Conservation (phyloP, 768 basidiomycete species). For the Trametes cinnabarina region DNA sequence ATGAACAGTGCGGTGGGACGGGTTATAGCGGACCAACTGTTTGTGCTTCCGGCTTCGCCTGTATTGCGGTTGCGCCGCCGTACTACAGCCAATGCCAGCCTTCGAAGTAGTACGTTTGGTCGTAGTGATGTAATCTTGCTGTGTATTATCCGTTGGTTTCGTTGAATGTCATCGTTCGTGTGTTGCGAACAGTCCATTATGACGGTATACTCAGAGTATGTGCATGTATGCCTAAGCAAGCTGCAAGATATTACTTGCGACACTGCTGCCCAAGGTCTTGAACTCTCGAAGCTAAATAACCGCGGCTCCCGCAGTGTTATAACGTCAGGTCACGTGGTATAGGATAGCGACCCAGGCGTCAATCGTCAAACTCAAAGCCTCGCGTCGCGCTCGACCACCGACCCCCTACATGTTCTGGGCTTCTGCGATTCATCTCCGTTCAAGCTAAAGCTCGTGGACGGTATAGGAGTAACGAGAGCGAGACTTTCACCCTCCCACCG, state of each 20-base stretch:
- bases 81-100: slow-evolving; percentile 30
- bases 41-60: slow-evolving; percentile 22
- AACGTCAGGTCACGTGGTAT: slow-evolving; percentile 8
- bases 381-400: neutral
- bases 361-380: too few relatives aligned
- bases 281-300: neutral
- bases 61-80: slow-evolving; percentile 26
- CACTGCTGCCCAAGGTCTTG: too few relatives aligned
- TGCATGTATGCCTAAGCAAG: too few relatives aligned
- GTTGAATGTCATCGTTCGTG: too few relatives aligned
- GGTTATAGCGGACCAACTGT: slow-evolving; percentile 22
- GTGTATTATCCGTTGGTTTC: too few relatives aligned
- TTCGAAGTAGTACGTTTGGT: neutral
- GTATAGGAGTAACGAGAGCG: neutral
- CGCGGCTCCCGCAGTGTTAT: neutral
- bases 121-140: too few relatives aligned
- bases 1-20: slow-evolving; percentile 21
- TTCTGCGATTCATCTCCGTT: neutral
- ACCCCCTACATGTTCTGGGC: neutral
- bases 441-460: neutral
- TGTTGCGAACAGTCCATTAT: too few relatives aligned
- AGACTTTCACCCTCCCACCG: neutral
- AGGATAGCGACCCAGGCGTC: slow-evolving; percentile 3
- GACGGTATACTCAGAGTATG: too few relatives aligned
- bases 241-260: too few relatives aligned